A percentile compares a stretch with the other conserved stretches of the same genome.
Evolutionary conservation across 305 asterid genomes (phyloP).

Genomic region (Fraxinus platypoda): DNA sequence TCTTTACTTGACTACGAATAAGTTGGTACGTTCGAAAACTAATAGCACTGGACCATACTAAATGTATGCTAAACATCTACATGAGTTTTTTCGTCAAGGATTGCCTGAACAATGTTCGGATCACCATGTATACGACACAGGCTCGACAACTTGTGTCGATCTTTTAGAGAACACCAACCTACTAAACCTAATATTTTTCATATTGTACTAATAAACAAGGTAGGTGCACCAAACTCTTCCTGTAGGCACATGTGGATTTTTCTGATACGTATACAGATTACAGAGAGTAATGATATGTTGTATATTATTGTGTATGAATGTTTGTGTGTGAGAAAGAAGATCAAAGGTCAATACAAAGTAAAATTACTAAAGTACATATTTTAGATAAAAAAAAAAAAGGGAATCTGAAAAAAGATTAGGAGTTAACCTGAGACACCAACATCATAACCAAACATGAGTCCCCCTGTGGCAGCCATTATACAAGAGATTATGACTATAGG

Average conservation of each 20-base stretch:
- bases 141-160: not conserved
- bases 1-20: not conserved
- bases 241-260: not conserved
- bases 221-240: not conserved
- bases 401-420: not conserved
- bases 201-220: not conserved
- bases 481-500: constrained; percentile 84
- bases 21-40: not conserved
- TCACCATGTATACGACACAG: not conserved
- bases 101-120: not conserved
- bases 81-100: not conserved
- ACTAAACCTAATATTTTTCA: not conserved
- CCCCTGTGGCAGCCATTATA: constrained; percentile 92
- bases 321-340: not conserved
- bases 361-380: not conserved
- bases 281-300: not conserved
- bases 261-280: not conserved
- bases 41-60: not conserved
- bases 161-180: not conserved
- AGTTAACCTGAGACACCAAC: constrained; percentile 76
- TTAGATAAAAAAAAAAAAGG: too few relatives aligned
- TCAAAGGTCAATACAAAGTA: not conserved
- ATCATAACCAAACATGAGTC: constrained; percentile 94
- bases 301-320: too few relatives aligned
- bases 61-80: not conserved